Evolutionary conservation across 495 filamentous ascomycete species (phyloP).

Genomic region (Astrocystis sublimbata): DNA sequence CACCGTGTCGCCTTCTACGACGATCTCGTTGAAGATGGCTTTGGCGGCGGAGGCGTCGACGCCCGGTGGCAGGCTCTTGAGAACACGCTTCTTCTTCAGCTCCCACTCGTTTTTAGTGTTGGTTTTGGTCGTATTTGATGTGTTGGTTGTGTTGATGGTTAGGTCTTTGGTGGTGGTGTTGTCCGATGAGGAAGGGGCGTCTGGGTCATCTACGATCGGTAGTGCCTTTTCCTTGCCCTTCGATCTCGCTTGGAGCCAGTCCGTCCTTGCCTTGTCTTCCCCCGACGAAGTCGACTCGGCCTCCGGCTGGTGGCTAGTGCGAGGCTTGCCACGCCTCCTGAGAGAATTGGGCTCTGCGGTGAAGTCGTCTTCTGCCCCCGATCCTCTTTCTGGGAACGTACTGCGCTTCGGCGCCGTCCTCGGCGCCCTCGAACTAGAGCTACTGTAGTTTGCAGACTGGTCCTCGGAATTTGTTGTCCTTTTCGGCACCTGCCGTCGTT

Average conservation of each 20-base stretch:
- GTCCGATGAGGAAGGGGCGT: constrained; percentile 36
- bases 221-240: constrained; percentile 33
- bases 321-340: constrained; percentile 20
- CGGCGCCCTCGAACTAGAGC: constrained; percentile 12
- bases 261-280: constrained; percentile 22
- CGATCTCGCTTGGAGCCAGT: constrained; percentile 9
- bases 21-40: constrained; percentile 95
- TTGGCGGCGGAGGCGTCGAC: constrained; percentile 80
- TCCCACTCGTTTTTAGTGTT: constrained; percentile 53
- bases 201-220: constrained; percentile 17
- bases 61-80: constrained; percentile 76
- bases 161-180: too few relatives aligned
- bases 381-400: constrained; percentile 21
- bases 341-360: constrained; percentile 28
- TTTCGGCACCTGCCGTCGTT: constrained; percentile 19
- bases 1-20: constrained; percentile 91
- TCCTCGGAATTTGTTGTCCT: constrained; percentile 11
- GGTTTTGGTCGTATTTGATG: constrained; percentile 35
- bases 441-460: constrained; percentile 17
- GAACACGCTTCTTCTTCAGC: constrained; percentile 51
- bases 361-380: constrained; percentile 5
- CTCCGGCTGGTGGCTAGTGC: constrained; percentile 16
- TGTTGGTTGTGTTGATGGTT: too few relatives aligned
- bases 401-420: neutral
- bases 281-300: constrained; percentile 22